These are phyloP conservation scores for Monosporascus sp. DNA, from an alignment of 2,329 filamentous ascomycete species.

Conservation along the genomic window DNA sequence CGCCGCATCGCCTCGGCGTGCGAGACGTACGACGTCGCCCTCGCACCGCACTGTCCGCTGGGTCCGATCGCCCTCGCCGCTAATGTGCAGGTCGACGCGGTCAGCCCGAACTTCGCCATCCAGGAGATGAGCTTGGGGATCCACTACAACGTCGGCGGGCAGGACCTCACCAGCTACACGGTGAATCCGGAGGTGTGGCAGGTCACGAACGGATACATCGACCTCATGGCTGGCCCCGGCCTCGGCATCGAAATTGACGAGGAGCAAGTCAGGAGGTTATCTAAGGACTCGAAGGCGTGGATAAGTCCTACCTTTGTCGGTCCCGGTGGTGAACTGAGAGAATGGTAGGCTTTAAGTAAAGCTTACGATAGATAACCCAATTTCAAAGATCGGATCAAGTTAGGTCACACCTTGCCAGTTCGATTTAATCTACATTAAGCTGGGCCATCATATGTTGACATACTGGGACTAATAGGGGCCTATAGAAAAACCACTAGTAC, in stretches of 20 bases:
- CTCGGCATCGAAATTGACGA: constrained; percentile 70
- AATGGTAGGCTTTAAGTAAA: constrained; percentile 48
- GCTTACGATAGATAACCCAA: no score
- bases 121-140: constrained; percentile 77
- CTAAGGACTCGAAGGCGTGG: constrained; percentile 58
- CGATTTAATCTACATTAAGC: no score
- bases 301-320: constrained; percentile 61
- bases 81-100: constrained; percentile 60
- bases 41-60: constrained; percentile 69
- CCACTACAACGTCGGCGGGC: constrained; percentile 66
- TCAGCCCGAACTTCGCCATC: constrained; percentile 62
- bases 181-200: constrained; percentile 61
- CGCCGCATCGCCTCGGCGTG: constrained; percentile 64
- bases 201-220: constrained; percentile 61
- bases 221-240: constrained; percentile 53
- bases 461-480: no score
- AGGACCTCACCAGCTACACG: constrained; percentile 62
- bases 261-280: constrained; percentile 55
- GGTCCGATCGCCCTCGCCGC: constrained; percentile 70
- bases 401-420: no score
- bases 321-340: constrained; percentile 59
- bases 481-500: constrained; percentile 7
- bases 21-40: constrained; percentile 67
- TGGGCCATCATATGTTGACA: no score
- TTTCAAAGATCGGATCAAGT: no score